Evolutionary conservation across 2,329 filamentous ascomycete genomes (phyloP).

Genomic region (Colletotrichum spinosum): DNA sequence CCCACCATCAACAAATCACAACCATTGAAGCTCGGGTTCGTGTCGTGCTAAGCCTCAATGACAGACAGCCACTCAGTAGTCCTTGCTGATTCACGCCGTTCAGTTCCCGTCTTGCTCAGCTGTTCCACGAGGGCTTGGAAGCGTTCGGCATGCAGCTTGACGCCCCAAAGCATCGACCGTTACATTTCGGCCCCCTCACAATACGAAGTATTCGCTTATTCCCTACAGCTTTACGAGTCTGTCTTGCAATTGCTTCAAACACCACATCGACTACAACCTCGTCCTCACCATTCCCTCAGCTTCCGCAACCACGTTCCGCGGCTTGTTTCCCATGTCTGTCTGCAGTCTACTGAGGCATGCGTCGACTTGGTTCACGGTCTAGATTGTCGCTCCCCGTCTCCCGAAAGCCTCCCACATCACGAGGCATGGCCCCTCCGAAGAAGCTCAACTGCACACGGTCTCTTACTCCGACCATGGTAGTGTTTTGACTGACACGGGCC

Average conservation of each 20-base stretch:
- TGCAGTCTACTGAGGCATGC: too few species aligned
- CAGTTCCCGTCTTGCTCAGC: conserved; percentile 1
- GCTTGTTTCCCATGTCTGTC: too few species aligned
- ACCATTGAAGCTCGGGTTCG: conserved; percentile 12
- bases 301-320: not conserved
- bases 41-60: conserved; percentile 25
- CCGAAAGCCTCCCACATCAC: conserved; percentile 23
- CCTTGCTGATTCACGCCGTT: conserved; percentile 17
- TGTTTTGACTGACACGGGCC: conserved; percentile 20
- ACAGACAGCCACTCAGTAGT: not conserved
- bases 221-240: not conserved
- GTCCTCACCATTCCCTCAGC: not conserved
- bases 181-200: conserved; percentile 6
- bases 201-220: not conserved
- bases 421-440: conserved; percentile 13
- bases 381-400: conserved; percentile 4
- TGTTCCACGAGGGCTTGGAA: conserved; percentile 21
- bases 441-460: not conserved
- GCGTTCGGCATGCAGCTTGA: conserved; percentile 1
- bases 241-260: not conserved
- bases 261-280: not conserved
- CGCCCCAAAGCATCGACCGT: not conserved
- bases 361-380: not conserved
- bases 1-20: conserved; percentile 32
- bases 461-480: conserved; percentile 4